Conservation (phyloP, 2,329 filamentous ascomycete genomes). For the Metarhizium album region DNA sequence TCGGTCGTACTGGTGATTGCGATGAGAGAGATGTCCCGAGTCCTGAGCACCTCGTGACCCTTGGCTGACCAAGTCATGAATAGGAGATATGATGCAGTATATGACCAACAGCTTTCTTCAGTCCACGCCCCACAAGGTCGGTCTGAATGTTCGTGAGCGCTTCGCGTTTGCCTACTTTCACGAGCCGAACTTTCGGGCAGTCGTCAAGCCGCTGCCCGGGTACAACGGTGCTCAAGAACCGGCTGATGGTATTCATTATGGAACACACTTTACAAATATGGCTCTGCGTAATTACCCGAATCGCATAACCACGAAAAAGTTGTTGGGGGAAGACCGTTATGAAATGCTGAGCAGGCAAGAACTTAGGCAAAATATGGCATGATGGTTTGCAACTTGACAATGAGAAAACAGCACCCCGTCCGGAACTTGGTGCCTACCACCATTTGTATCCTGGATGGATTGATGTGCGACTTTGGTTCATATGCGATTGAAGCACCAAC, state of each 20-base stretch:
- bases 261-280: constrained; percentile 42
- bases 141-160: constrained; percentile 34
- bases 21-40: too few relatives aligned
- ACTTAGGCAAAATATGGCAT: constrained; percentile 15
- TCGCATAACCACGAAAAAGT: constrained; percentile 29
- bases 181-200: constrained; percentile 36
- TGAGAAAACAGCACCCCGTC: background rate
- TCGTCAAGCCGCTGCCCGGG: constrained; percentile 30
- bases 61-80: background rate
- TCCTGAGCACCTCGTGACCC: background rate
- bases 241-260: constrained; percentile 34
- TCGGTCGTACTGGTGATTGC: background rate
- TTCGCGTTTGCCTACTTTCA: constrained; percentile 41
- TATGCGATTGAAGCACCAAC: background rate
- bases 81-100: constrained; percentile 42
- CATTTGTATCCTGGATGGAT: too few relatives aligned
- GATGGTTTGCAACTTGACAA: background rate
- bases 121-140: constrained; percentile 40
- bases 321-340: constrained; percentile 19
- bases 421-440: too few relatives aligned
- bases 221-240: constrained; percentile 22
- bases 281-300: constrained; percentile 38
- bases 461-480: background rate
- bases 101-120: constrained; percentile 33
- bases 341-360: constrained; percentile 10